Evolutionary conservation across 1,284 basidiomycete species (phyloP).

Genomic region (Retiboletus flavoniger): DNA sequence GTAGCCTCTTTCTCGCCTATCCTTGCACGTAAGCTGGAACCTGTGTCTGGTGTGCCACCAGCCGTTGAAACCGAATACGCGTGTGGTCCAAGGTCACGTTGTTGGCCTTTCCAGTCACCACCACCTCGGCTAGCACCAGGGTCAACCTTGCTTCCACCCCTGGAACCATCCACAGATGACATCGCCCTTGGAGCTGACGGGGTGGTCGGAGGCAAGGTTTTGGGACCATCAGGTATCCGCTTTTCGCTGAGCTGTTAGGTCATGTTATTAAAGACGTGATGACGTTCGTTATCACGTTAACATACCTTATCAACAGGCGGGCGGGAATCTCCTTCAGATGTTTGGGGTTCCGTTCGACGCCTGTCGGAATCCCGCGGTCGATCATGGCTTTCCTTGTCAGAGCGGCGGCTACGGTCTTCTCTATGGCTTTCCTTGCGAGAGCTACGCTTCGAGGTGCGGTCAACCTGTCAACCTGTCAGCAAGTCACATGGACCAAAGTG

Average conservation of each 20-base stretch:
- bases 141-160: conserved; percentile 38
- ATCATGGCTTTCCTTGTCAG: conserved; percentile 70
- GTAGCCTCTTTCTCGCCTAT: conserved; percentile 59
- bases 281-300: not conserved
- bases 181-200: conserved; percentile 75
- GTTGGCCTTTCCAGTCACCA: conserved; percentile 34
- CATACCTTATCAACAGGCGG: conserved; percentile 59
- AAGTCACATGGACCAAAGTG: conserved; percentile 7
- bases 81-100: conserved; percentile 33
- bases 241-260: conserved; percentile 49
- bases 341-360: conserved; percentile 63
- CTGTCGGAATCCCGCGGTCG: conserved; percentile 65
- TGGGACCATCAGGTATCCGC: conserved; percentile 56
- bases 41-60: conserved; percentile 22
- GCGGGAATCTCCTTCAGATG: conserved; percentile 45
- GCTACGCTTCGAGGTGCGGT: conserved; percentile 67
- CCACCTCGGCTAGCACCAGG: conserved; percentile 37
- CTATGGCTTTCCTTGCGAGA: conserved; percentile 74
- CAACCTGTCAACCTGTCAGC: conserved; percentile 45
- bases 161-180: conserved; percentile 44
- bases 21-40: conserved; percentile 58
- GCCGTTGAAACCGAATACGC: conserved; percentile 23
- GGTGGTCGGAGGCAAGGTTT: conserved; percentile 53
- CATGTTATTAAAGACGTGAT: conserved; percentile 6
- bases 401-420: conserved; percentile 64